Evolutionary conservation across 257 asterid species (phyloP), one percentile per base, ranked within the genome.

Genomic region (Salvia miltiorrhiza): DNA sequence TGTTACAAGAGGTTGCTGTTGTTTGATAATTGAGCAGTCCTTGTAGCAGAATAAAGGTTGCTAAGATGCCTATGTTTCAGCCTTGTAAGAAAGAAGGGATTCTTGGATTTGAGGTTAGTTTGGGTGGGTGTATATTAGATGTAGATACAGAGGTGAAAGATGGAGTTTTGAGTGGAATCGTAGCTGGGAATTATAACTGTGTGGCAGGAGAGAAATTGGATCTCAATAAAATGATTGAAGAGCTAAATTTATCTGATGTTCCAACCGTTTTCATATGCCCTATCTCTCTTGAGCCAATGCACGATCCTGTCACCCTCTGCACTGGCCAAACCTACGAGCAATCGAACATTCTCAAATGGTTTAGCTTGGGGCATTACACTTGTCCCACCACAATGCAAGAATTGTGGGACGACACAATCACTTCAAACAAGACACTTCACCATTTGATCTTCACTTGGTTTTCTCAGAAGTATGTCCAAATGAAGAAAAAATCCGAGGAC

Each of bases 321-420:
- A 89, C 95, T 0, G 95, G 96, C 28, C 96, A 89, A 73, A 89
- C 96, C 24, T 89, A 89, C 44, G 96, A 89, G 63, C 81, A 84
- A 73, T 73, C 86, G 67, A 89, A 84, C 60, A 89, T 89, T 16
- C 85, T 81, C 66, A 79, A 80, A 73, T 83, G 95, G 95, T 78
- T 85, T 48, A 79, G 81, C 43, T 56, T 84, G 53, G 92, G 91
- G 20, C 86, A 84, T 67, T 73, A 82, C 63, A 83, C 90, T 65
- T 89, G 96, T 37, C 96, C 96, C 20, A 82, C 89, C 0, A 86
- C 96, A 48, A 85, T 84, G 87, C 95, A 86, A 66, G 93, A 89
- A 73, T 83, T 91, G 7, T 82, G 93, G 90, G 97, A 91, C 60
- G 86, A 82, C 53, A 78, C 95, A 0, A 37, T 91, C 28, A 87